Base-by-base conservation (phyloP, 306 rosid genomes). In the Vigna mungo region DNA sequence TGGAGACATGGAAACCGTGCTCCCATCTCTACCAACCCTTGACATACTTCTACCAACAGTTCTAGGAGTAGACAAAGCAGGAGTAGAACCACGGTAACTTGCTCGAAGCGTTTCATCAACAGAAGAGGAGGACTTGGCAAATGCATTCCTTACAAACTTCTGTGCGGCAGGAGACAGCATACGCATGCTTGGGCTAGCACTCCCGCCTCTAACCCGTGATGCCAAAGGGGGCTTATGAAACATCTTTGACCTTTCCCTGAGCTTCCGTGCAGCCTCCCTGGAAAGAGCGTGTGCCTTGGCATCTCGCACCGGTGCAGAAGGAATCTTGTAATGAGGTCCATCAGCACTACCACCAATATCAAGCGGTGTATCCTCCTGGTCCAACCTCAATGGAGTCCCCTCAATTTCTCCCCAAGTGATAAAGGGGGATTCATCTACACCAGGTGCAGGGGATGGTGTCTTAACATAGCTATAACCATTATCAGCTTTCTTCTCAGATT, bases 361-460 rank as follows among this genome's bases (percentile, higher is more conserved):
- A 79, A 92, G 74, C 0, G 90, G 99, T 0, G 90, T 90, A 51
- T 96, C 99, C 86, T 96, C 99, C 4, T 12, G 68, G 44, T 96
- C 99, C 85, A 96, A 86, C 89, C 99, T 88, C 93, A 96, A 21
- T 0, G 99, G 99, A 0, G 99, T 89, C 62, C 97, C 98, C 79
- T 96, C 99, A 52, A 96, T 89, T 73, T 92, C 97, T 85, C 99
- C 99, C 99, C 97, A 96, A 7, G 99, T 96, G 47, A 93, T 85
- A 80, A 96, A 91, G 0, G 97, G 99, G 0, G 99, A 96, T 55
- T 88, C 98, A 80, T 87, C 96, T 56, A 78, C 92, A 3, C 99
- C 99, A 0, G 99, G 99, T 0, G 98, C 97, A 51, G 99, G 99
- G 0, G 99, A 96, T 0, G 99, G 99, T 1, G 98, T 92, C 90